Base-by-base conservation (phyloP, 805 yeast species). In the Yarrowia porcina region DNA sequence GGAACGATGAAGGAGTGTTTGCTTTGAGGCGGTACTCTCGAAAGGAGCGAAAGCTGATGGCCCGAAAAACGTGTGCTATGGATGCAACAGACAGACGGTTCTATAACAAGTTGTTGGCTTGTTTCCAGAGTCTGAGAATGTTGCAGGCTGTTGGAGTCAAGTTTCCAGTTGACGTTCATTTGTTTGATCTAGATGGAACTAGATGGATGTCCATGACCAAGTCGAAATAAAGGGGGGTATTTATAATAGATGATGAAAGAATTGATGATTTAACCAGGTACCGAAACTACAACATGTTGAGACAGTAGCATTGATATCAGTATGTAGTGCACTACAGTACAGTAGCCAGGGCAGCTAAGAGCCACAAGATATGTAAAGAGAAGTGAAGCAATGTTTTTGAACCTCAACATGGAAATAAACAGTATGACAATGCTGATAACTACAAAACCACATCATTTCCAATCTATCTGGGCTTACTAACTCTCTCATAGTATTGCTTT, bases 161-260 rank as follows among this genome's bases (percentile, higher is more conserved):
- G 39, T 49, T 49, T 21, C 56, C 56, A 3, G 56, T 49, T 2
- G 39, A 49, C 13, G 23, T 49, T 21, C 56, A 49, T 17, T 20
- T 49, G 39, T 49, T 32, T 21, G 56, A 49, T n/a, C 15, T 49
- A 1, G 56, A 49, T 25, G 56, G 56, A 3, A 49, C 56, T n/a
- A 25, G 56, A 21, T 49, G 56, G 56, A 49, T 49, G 56, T 49
- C 56, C 20, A 49, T 49, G 56, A 20, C 33, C 30, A 41, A 41
- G 45, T 13, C 11, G 10, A 23, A 41, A 13, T 36, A 13, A 33
- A 6, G 20, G 20, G n/a, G 20, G 38, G 38, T 38, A 38, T 38
- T 38, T 38, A 36, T 36, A 25, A 25, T 25, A 25, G 28, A 25
- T 8, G 28, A 25, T 25, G 28, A n/a, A n/a, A n/a, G n/a, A n/a